Evolutionary conservation across 306 rosid genomes (phyloP).

Genomic region (Quillaja saponaria): DNA sequence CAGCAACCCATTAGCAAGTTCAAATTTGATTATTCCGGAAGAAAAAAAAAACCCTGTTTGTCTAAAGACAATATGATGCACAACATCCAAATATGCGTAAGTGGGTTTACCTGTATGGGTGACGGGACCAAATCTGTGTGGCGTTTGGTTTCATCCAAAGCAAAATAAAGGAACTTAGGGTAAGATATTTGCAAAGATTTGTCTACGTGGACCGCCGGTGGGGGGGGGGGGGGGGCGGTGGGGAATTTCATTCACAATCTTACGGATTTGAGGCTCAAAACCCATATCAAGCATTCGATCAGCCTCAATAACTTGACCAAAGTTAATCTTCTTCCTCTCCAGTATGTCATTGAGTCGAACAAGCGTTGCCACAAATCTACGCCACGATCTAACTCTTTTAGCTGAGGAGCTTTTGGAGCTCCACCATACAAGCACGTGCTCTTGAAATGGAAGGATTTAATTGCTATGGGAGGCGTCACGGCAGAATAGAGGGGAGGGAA

Average conservation of each 20-base stretch:
- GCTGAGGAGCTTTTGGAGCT: constrained; percentile 81
- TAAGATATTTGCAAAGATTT: constrained; percentile 32
- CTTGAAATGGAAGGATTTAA: too few species aligned
- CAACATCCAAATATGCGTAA: too few species aligned
- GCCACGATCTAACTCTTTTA: constrained; percentile 87
- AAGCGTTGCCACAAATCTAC: constrained; percentile 97
- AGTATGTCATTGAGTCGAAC: constrained; percentile 94
- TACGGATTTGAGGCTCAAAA: constrained; percentile 97
- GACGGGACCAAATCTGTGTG: constrained; percentile 41
- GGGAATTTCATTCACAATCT: constrained; percentile 94
- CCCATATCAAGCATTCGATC: constrained; percentile 99
- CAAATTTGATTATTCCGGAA: too few species aligned
- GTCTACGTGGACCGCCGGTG: too few species aligned
- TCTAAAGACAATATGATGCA: too few species aligned
- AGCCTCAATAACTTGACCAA: constrained; percentile 94
- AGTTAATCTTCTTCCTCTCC: constrained; percentile 86
- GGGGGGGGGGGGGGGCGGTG: too few species aligned
- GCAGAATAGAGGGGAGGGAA: too few species aligned
- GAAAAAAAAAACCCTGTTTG: too few species aligned
- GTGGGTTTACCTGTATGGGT: constrained; percentile 39
- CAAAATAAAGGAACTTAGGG: constrained; percentile 41
- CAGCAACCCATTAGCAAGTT: too few species aligned
- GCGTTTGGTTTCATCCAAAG: constrained; percentile 47
- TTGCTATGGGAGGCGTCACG: too few species aligned
- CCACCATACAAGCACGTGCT: constrained; percentile 89